Base-by-base conservation (phyloP, 176 grass and related monocot species). In the Pontederia paniculata region DNA sequence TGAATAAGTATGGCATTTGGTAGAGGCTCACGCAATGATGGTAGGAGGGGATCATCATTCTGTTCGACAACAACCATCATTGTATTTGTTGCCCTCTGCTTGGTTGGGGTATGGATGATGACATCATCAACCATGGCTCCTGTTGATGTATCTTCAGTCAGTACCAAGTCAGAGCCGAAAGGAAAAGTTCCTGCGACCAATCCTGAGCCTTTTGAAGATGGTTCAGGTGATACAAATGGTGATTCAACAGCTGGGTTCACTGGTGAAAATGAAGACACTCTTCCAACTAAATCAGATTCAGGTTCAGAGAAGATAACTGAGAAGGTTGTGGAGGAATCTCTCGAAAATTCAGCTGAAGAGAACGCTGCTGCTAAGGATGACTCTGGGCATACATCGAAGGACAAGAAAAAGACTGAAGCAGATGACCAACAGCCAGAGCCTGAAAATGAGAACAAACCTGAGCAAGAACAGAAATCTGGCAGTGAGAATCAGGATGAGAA, bases 101-200 rank as follows among this genome's bases (percentile, higher is more conserved):
- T 99, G 12, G 78, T 90, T 8, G 87, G 78, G 18, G 83, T 79
- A n/a, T 99, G 94, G 94, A 87, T 88, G 61, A 99, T 99, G 83
- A 88, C 87, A 0, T 99, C 94, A 42, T 85, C 94, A 66, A 78
- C 70, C 10, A 65, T 88, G 23, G 80, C 84, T 54, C 83, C 94
- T 17, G 56, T 88, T 63, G 81, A 84, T 42, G 70, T 80, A 25
- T 57, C 58, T 25, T 63, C 53, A 0, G 65, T 71, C 0, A 77
- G 73, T 50, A 77, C 55, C 55, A 83, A 78, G 66, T 74, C 75
- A 20, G 83, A 76, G 52, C 70, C 59, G 28, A 81, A 65, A 12
- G 50, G 81, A 1, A 75, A 80, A 45, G 51, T 77, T 17, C 48
- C 51, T 4, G 16, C 31, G 42, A 57, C 60, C 12, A 67, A 76